Evolutionary conservation across 2,329 filamentous ascomycete genomes (phyloP), one percentile per base, ranked within the genome.

Genomic region (Coniochaeta prunicola): DNA sequence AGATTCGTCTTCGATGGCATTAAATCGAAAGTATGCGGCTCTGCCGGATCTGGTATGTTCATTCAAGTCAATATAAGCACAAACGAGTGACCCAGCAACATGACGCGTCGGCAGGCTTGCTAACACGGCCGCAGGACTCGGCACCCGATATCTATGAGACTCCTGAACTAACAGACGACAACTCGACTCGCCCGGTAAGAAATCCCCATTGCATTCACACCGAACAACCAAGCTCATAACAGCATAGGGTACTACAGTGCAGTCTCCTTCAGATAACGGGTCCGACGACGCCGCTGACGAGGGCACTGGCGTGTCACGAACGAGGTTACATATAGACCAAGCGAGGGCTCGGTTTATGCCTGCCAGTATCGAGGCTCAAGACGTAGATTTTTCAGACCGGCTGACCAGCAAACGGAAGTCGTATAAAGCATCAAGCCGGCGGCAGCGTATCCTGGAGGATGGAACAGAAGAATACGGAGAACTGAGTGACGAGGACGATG

Each of bases 141-240:
- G 92, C 92, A 30, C 92, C 92, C 64, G 94, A 97, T 70, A 91
- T 96, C 68, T 97, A 97, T 79, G 93, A 97, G 75, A 97, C 94
- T 17, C 92, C 93, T 64, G 92, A 96, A 59, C 79, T 97, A 64
- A 93, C 89, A 59, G 91, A 96, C 69, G 92, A 96, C 73, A 89
- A 86, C 63, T 96, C 92, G 24, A 96, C 92, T 54, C 77, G 92
- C 59, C 90, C 87, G 59, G 90, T 93, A 77, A 33, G 34, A 45
- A 42, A 19, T 31, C 26, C 33, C 33, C 33, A n/a, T 38, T 17
- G 15, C 36, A 34, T 5, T 45, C 13, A 21, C 42, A n/a, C 3
- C 31, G 4, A 15, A 15, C n/a, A 6, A 40, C 50, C 40, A 68
- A 58, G 69, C 65, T 70, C 59, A 71, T 59, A 21, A 30, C 45